Percentiles rank a stretch among this genome's conserved stretches.
Conservation (phyloP, 495 filamentous ascomycete genomes). For the Penicillium lagena region DNA sequence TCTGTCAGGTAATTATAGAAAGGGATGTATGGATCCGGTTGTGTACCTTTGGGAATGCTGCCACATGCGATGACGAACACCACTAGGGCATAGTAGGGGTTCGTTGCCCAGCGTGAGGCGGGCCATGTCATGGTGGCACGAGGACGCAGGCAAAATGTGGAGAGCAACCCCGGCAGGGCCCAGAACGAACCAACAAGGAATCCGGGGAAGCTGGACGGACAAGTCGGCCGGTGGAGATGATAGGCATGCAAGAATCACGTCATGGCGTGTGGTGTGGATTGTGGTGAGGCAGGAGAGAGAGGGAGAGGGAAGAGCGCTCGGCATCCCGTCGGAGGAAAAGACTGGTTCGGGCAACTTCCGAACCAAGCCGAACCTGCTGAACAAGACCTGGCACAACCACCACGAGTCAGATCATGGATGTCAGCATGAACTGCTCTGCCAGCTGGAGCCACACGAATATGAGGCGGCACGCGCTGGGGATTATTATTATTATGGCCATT, state of each 20-base stretch:
- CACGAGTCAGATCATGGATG: no score
- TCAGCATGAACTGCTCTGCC: no score
- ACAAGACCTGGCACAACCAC: no score
- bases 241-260: background rate
- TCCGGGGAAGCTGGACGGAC: background rate
- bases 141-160: constrained; percentile 1
- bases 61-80: constrained; percentile 36
- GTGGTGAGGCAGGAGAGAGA: background rate
- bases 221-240: no score
- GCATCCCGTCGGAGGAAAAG: constrained; percentile 7
- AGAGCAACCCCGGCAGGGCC: background rate
- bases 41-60: constrained; percentile 37
- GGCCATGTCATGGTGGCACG: background rate
- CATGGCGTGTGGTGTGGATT: constrained; percentile 6
- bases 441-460: no score
- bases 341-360: constrained; percentile 11
- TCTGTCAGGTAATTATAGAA: background rate
- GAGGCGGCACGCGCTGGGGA: no score
- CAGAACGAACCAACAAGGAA: background rate
- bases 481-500: no score
- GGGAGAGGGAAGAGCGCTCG: constrained; percentile 1
- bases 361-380: background rate
- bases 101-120: constrained; percentile 29
- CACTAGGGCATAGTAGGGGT: constrained; percentile 34
- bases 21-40: background rate